Conservation (phyloP, 2,329 filamentous ascomycete species). For the Balansia obtecta region DNA sequence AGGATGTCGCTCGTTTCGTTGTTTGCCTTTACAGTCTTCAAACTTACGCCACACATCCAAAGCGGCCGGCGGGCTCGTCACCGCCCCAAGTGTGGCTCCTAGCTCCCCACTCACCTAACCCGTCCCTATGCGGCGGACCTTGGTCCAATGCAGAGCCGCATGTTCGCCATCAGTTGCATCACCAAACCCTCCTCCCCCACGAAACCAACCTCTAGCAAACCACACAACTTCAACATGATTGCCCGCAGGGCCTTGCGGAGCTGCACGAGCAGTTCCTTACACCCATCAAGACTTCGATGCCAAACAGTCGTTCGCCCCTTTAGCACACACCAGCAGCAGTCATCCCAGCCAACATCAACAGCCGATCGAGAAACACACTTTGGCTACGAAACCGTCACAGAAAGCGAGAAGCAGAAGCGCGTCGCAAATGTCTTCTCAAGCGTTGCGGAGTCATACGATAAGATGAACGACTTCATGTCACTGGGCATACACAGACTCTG, state of each 20-base stretch:
- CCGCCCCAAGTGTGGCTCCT: background rate
- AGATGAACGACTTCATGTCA: conserved; percentile 99
- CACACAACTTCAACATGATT: conserved; percentile 14
- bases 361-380: conserved; percentile 66
- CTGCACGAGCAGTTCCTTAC: conserved; percentile 14
- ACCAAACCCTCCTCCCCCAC: background rate
- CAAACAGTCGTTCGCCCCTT: conserved; percentile 15
- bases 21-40: too few relatives aligned
- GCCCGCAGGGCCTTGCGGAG: conserved; percentile 18
- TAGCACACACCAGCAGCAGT: conserved; percentile 14
- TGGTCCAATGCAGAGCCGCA: background rate
- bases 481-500: conserved; percentile 92
- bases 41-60: background rate
- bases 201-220: background rate
- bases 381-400: conserved; percentile 74
- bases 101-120: background rate
- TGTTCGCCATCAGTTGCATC: background rate
- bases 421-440: conserved; percentile 89
- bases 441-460: conserved; percentile 88
- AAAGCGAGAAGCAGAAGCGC: conserved; percentile 57
- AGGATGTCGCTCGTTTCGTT: too few relatives aligned
- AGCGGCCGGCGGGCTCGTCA: background rate
- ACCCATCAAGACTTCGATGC: conserved; percentile 8
- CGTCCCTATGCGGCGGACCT: background rate
- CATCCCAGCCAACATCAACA: conserved; percentile 13